phyloP scores from a whole-genome alignment of 2,329 filamentous ascomycete species.

The Sordariomycetes sp. region DNA sequence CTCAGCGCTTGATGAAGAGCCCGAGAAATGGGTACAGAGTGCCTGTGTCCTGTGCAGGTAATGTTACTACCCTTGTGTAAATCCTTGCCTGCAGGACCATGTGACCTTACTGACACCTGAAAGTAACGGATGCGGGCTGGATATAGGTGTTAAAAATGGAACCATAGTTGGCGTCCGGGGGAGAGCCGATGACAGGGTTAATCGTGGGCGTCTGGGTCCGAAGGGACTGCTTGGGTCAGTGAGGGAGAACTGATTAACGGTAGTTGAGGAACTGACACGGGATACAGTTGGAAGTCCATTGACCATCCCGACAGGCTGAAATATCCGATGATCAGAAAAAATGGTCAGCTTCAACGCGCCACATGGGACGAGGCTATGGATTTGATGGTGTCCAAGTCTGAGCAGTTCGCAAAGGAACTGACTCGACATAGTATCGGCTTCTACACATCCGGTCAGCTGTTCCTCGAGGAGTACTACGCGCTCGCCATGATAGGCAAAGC shows the following conservation, averaged over 20 bases:
- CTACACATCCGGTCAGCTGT: constrained; percentile 26
- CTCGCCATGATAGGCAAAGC: constrained; percentile 26
- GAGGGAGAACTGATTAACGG: neutral
- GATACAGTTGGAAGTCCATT: constrained; percentile 14
- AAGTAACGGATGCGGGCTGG: neutral
- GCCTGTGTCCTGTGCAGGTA: constrained; percentile 27
- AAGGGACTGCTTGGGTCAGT: neutral
- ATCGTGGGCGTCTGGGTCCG: neutral
- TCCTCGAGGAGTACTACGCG: constrained; percentile 28
- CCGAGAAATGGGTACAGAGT: constrained; percentile 26
- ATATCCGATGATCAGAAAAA: constrained; percentile 20
- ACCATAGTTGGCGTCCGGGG: neutral
- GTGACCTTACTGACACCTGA: too few species aligned
- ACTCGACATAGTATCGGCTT: constrained; percentile 26
- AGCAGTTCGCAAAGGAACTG: constrained; percentile 12
- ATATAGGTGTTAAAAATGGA: neutral
- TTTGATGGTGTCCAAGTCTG: constrained; percentile 17
- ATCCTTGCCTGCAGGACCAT: too few species aligned
- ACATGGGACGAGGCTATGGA: constrained; percentile 27
- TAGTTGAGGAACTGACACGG: neutral
- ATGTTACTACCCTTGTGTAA: neutral
- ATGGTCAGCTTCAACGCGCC: constrained; percentile 21
- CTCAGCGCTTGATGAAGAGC: constrained; percentile 16
- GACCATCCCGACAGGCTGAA: constrained; percentile 18
- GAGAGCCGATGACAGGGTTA: neutral